A percentile compares a stretch with the other conserved stretches of the same genome.
These are phyloP conservation scores for Penicillium daleae DNA, from an alignment of 495 filamentous ascomycete species.

Conservation along the genomic window DNA sequence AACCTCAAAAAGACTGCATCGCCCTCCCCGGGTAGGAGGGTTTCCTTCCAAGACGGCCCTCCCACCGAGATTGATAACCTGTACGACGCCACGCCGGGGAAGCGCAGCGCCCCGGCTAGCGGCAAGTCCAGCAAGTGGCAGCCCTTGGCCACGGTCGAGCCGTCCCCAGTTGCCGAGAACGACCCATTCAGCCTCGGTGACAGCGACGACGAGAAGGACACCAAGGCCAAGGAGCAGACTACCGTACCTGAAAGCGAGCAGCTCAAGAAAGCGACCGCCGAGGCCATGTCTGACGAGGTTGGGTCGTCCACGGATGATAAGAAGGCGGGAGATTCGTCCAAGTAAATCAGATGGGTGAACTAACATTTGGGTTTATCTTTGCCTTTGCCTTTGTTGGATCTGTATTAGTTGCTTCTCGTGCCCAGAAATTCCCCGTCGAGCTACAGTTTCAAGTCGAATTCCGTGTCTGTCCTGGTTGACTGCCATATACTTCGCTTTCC, in stretches of 20 bases:
- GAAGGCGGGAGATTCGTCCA: conserved; percentile 36
- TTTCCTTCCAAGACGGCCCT: conserved; percentile 77
- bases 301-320: conserved; percentile 29
- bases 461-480: background rate
- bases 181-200: conserved; percentile 97
- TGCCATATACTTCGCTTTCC: background rate
- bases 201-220: conserved; percentile 91
- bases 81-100: conserved; percentile 62
- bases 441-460: background rate
- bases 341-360: conserved; percentile 22
- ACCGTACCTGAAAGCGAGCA: conserved; percentile 69
- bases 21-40: conserved; percentile 65
- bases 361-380: background rate
- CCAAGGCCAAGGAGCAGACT: conserved; percentile 64
- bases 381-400: no score
- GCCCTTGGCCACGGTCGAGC: conserved; percentile 84
- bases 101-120: conserved; percentile 42
- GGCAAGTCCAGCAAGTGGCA: conserved; percentile 94
- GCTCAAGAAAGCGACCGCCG: conserved; percentile 70
- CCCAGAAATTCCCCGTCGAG: conserved; percentile 6
- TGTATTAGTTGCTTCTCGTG: conserved; percentile 1
- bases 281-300: conserved; percentile 49
- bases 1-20: conserved; percentile 74
- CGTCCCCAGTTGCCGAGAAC: conserved; percentile 84
- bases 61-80: conserved; percentile 78